A percentile compares a stretch with the other conserved stretches of the same genome.
phyloP scores from a whole-genome alignment of 2,329 filamentous ascomycete species.

The Fusarium sp. region DNA sequence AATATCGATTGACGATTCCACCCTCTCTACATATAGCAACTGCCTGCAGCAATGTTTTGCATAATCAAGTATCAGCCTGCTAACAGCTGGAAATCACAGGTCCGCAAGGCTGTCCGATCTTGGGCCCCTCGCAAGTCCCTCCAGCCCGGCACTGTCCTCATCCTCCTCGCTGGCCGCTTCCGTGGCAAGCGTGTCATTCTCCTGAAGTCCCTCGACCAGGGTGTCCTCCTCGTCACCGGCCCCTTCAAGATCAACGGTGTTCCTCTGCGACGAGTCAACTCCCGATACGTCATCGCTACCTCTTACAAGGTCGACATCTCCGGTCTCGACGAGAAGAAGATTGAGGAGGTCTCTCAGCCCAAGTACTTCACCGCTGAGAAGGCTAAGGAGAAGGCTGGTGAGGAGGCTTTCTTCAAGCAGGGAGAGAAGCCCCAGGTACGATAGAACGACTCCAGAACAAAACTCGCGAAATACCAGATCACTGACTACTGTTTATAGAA shows the following conservation, averaged over 20 bases:
- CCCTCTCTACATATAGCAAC: neutral
- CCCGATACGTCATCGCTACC: constrained; percentile 93
- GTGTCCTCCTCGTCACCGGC: constrained; percentile 98
- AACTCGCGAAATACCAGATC: neutral
- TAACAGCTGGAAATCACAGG: constrained; percentile 66
- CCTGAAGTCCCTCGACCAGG: constrained; percentile 97
- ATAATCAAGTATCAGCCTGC: constrained; percentile 32
- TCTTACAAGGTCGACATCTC: constrained; percentile 86
- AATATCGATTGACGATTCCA: constrained; percentile 33
- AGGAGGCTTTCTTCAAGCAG: constrained; percentile 99
- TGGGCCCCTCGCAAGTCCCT: constrained; percentile 90
- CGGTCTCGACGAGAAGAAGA: constrained; percentile 91
- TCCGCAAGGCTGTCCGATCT: constrained; percentile 92
- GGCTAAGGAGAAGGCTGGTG: constrained; percentile 91
- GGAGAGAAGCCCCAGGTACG: constrained; percentile 96
- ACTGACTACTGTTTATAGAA: constrained; percentile 71
- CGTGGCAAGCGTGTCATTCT: constrained; percentile 99
- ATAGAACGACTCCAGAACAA: constrained; percentile 3
- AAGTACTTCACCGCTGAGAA: constrained; percentile 99
- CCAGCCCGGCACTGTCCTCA: constrained; percentile 94
- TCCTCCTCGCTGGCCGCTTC: constrained; percentile 99
- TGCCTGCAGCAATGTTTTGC: constrained; percentile 12
- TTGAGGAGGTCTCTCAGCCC: constrained; percentile 77
- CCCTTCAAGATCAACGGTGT: constrained; percentile 99
- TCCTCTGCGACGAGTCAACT: constrained; percentile 92